These are phyloP conservation scores for Carex cristatella DNA, from an alignment of 176 grass and related monocot species.

Conservation along the genomic window DNA sequence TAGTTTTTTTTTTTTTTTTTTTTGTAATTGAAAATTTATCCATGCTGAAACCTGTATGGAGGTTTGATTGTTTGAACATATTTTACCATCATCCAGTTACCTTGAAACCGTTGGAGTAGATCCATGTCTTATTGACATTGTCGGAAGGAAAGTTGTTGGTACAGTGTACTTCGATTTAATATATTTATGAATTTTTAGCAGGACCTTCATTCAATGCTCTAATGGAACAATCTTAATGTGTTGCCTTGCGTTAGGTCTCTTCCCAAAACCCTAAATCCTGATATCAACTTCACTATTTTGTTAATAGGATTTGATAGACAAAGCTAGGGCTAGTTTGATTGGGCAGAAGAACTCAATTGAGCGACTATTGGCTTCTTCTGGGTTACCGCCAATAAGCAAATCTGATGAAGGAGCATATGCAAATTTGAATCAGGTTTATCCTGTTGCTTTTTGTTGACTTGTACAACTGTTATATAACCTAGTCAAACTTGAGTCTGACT, in stretches of 20 bases:
- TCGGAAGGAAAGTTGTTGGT: not conserved
- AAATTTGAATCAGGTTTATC: constrained; percentile 51
- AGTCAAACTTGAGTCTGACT: not conserved
- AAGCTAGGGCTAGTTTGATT: constrained; percentile 50
- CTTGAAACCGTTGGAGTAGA: not conserved
- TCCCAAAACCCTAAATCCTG: not conserved
- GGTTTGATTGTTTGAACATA: not conserved
- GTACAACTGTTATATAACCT: not conserved
- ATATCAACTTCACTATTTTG: not conserved
- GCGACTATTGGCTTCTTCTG: constrained; percentile 55
- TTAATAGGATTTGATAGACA: constrained; percentile 68
- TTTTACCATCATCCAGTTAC: not conserved
- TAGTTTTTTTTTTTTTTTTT: not conserved
- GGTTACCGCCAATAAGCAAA: constrained; percentile 46
- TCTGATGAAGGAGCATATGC: constrained; percentile 37
- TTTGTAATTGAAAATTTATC: not conserved
- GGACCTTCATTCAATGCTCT: not conserved
- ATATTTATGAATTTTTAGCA: not conserved
- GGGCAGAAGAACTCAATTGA: constrained; percentile 39
- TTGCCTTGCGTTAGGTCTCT: not conserved
- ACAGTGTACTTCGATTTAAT: not conserved
- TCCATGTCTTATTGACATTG: not conserved
- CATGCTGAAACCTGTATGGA: not conserved
- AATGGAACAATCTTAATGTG: not conserved
- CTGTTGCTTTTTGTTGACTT: not conserved